phyloP scores from a whole-genome alignment of 164 flowering plant species.

The Kingdonia uniflora region DNA sequence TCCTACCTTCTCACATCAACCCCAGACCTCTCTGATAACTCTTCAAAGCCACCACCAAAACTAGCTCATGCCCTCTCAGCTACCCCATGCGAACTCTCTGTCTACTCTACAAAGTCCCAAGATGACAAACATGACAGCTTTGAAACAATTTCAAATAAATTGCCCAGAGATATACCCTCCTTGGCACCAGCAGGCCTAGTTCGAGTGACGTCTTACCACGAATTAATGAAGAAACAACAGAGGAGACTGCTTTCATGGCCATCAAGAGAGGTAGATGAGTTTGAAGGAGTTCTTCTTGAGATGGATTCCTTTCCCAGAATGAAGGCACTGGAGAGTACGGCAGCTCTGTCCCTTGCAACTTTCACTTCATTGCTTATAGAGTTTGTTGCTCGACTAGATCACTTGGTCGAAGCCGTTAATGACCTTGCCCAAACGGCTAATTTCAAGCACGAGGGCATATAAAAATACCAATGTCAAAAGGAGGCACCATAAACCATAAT shows the following conservation, averaged over 20 bases:
- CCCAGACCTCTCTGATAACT: constrained; percentile 18
- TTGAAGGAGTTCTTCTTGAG: constrained; percentile 8
- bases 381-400: constrained; percentile 54
- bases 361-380: constrained; percentile 58
- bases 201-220: constrained; percentile 15
- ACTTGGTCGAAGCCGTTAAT: constrained; percentile 54
- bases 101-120: constrained; percentile 7
- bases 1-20: constrained; percentile 45
- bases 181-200: neutral
- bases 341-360: constrained; percentile 46
- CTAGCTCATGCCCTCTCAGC: constrained; percentile 29
- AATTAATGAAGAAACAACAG: constrained; percentile 21
- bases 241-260: constrained; percentile 30
- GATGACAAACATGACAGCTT: neutral
- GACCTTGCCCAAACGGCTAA: constrained; percentile 42
- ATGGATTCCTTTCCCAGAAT: constrained; percentile 16
- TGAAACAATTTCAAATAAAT: neutral
- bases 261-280: constrained; percentile 22
- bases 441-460: constrained; percentile 22
- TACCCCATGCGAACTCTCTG: constrained; percentile 14
- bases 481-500: no score
- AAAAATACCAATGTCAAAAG: neutral
- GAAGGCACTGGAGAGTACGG: constrained; percentile 38
- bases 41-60: constrained; percentile 23
- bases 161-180: neutral